A percentile compares a stretch with the other conserved stretches of the same genome.
Conservation (phyloP, 345 rosid species). For the Geranium rotundifolium region DNA sequence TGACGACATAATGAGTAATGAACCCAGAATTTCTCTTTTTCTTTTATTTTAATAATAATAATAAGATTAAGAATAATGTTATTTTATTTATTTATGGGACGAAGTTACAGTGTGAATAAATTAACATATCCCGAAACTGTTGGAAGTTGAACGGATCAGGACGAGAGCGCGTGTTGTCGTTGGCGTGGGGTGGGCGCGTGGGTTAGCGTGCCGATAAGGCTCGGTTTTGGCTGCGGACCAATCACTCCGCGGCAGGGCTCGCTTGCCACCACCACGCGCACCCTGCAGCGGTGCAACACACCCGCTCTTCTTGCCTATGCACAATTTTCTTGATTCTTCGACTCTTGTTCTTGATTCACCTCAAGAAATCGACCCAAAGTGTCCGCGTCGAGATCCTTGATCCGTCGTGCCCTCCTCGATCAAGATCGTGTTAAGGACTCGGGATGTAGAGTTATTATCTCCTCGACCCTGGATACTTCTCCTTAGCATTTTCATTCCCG, state of each 20-base stretch:
- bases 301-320: too few species aligned
- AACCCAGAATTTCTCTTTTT: neutral
- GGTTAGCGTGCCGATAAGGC: conserved; percentile 9
- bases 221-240: neutral
- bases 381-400: too few species aligned
- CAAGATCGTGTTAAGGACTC: too few species aligned
- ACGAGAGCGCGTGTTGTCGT: neutral
- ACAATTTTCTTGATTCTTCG: too few species aligned
- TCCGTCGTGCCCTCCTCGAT: too few species aligned
- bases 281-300: neutral
- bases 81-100: neutral
- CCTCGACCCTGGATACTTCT: too few species aligned
- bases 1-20: neutral
- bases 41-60: too few species aligned
- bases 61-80: too few species aligned
- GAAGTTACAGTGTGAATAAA: neutral
- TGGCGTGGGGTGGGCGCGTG: neutral
- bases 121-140: neutral
- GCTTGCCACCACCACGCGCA: neutral
- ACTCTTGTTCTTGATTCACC: too few species aligned
- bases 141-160: neutral
- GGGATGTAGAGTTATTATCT: too few species aligned
- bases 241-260: neutral
- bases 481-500: too few species aligned
- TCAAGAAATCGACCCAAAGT: too few species aligned